Evolutionary conservation across 2,329 filamentous ascomycete species (phyloP).

Genomic region (Seiridium unicorne): DNA sequence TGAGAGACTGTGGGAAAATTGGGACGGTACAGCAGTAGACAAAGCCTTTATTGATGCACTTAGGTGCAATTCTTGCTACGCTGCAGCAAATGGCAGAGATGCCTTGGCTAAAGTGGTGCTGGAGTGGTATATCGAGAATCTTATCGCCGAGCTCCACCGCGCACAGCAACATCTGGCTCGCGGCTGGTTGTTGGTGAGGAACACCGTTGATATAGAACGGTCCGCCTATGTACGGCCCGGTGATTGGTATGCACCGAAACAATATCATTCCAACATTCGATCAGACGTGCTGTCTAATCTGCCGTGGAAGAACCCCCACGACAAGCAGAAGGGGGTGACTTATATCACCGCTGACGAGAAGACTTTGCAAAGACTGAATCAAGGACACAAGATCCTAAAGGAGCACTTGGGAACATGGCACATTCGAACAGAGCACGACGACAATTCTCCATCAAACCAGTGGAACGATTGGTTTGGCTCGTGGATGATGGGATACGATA

Average conservation of each 20-base stretch:
- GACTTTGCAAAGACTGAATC: background rate
- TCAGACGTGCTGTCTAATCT: background rate
- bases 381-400: background rate
- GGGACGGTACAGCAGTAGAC: background rate
- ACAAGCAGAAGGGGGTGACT: background rate
- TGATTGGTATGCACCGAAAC: background rate
- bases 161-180: background rate
- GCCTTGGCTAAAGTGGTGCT: background rate
- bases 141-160: background rate
- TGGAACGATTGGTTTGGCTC: background rate
- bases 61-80: background rate
- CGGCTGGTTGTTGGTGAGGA: background rate
- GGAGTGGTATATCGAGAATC: background rate
- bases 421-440: background rate
- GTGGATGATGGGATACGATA: constrained; percentile 3
- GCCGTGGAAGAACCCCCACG: background rate
- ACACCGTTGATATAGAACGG: background rate
- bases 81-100: background rate
- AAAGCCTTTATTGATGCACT: background rate
- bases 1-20: background rate
- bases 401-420: background rate
- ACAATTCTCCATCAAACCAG: background rate
- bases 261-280: background rate
- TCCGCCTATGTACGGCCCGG: background rate
- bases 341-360: background rate